Base-by-base conservation (phyloP, 1,284 basidiomycete species). In the Cryptococcus jaspeensis region DNA sequence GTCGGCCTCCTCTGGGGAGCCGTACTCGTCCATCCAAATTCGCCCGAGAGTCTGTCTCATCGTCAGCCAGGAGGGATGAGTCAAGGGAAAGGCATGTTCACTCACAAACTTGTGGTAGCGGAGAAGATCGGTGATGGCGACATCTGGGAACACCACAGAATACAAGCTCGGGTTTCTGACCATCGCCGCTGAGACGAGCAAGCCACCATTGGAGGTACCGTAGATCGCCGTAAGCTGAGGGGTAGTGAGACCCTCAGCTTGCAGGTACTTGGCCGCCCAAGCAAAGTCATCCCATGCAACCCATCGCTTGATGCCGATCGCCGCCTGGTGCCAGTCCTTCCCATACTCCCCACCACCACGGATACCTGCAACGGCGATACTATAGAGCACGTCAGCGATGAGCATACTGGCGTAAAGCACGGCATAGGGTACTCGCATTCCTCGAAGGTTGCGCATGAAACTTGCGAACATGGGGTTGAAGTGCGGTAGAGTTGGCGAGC, bases 311-410 rank as follows among this genome's bases (percentile, higher is more conserved):
- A 53, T 47, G 8, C 53, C 59, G 13, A 51, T 40, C 18, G 62
- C 62, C n/a, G 53, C 55, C 22, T 58, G 53, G 45, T 63, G 62
- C 62, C 62, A 63, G 32, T 40, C 53, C 35, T 50, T 56, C 20
- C 62, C 62, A 50, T 63, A 63, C 43, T 63, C 62, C 4, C 62
- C 62, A 12, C 62, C 62, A 3, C 62, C 62, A 12, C 62, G 53
- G n/a, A 63, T 63, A 45, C 62, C 53, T 12, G 62, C 59, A 13
- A 63, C 52, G 3, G 62, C 62, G 12, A 63, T 59, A 25, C 62
- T 63, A 48, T 15, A 6, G 9, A 18, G n/a, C 1, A n/a, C 39
- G n/a, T 38, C 35, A 32, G 16, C 9, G 6, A 47, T 18, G 15
- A 40, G 13, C 22, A 9, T 41, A 22, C 9, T 18, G 32, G 18